Evolutionary conservation across 2,329 filamentous ascomycete species (phyloP), one percentile per base, ranked within the genome.

Genomic region (Diaporthe sp.): DNA sequence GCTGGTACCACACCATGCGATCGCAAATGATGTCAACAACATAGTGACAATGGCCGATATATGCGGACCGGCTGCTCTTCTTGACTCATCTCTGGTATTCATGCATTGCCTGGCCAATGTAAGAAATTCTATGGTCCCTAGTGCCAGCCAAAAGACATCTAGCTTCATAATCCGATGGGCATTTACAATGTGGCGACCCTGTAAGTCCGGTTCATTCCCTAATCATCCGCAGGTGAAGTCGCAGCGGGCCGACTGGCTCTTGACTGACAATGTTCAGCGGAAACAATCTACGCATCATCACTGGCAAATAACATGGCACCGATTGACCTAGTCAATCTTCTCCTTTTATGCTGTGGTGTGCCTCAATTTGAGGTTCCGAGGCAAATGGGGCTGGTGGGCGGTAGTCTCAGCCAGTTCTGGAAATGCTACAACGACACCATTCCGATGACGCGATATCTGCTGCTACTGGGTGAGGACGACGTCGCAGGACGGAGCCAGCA

Each of bases 81-180:
- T 92, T n/a, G 97, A 98, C 81, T 92, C 95, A 1, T 93, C 94
- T 4, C 85, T 96, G 25, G 86, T 88, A 3, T 82, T 99, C 53
- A 94, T 97, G 90, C 86, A 89, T 22, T 89, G 90, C 71, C 82
- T 97, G 55, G 86, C 97, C 47, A 88, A 92, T 72, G 85, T 91
- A 53, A 90, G 91, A 70, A 92, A 93, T 77, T 88, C 89, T 37
- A 89, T 92, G 78, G 91, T 93, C 58, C 93, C 94, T 2, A 92
- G 90, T 73, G 90, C 90, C 47, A 94, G 90, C 77, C 90, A 92
- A 77, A 87, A 87, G 51, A 93, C 92, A 4, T 92, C 91, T 50
- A 93, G 91, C 76, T 91, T 94, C 78, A 88, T 97, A 47, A 90
- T 97, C 72, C 89, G 92, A 78, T 99, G 97, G 97, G 82, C 97